Percentiles rank a stretch among this genome's conserved stretches.
Evolutionary conservation across 2,329 filamentous ascomycete genomes (phyloP).

Genomic region (Exophiala sideris): DNA sequence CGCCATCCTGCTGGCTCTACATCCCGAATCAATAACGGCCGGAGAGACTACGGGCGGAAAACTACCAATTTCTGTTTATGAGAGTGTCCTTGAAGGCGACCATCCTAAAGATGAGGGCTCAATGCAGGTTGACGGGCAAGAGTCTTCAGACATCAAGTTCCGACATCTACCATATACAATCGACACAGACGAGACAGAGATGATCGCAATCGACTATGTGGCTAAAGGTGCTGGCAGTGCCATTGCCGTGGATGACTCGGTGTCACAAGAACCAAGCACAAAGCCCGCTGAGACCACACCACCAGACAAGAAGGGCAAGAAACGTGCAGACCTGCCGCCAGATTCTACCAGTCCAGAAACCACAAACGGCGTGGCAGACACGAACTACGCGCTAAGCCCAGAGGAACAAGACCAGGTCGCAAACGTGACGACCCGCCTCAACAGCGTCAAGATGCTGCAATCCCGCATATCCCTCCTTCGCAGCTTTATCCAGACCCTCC

Average conservation of each 20-base stretch:
- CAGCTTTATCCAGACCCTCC: constrained; percentile 72
- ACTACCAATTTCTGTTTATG: constrained; percentile 86
- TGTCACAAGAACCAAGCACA: constrained; percentile 32
- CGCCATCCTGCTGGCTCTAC: constrained; percentile 82
- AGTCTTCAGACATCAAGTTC: constrained; percentile 64
- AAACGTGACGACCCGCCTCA: constrained; percentile 77
- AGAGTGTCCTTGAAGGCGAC: constrained; percentile 74
- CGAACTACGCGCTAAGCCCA: constrained; percentile 41
- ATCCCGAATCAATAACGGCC: constrained; percentile 57
- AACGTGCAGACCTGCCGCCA: constrained; percentile 31
- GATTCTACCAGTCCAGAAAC: constrained; percentile 34
- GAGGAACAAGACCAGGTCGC: constrained; percentile 66
- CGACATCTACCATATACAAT: constrained; percentile 80
- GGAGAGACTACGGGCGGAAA: constrained; percentile 66
- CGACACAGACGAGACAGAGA: constrained; percentile 92
- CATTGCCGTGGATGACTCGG: constrained; percentile 42
- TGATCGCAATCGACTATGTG: constrained; percentile 95
- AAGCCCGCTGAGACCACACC: constrained; percentile 3
- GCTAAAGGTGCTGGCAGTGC: constrained; percentile 81
- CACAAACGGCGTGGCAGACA: constrained; percentile 9
- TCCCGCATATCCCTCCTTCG: constrained; percentile 69
- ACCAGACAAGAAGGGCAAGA: constrained; percentile 35
- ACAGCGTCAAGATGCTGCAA: constrained; percentile 91
- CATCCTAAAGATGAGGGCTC: constrained; percentile 51
- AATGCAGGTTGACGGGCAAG: constrained; percentile 69